Evolutionary conservation across 257 asterid species (phyloP).

Genomic region (Solanum lignicaule): DNA sequence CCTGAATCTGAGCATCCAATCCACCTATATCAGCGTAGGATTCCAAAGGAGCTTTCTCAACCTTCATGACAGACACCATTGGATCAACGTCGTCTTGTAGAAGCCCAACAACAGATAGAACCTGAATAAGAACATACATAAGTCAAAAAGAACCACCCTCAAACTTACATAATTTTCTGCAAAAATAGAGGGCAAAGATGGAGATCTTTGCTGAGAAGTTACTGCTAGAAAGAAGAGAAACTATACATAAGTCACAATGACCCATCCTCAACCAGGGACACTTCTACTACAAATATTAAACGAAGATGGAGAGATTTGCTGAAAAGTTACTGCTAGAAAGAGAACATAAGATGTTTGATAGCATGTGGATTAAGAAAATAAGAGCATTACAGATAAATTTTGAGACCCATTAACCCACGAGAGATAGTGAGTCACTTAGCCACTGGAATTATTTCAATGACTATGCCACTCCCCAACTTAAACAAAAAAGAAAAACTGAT

Average conservation of each 20-base stretch:
- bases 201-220: background rate
- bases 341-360: background rate
- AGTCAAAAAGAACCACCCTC: background rate
- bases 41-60: constrained; percentile 95
- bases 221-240: background rate
- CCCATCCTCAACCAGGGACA: background rate
- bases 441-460: background rate
- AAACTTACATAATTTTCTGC: background rate
- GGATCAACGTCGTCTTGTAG: constrained; percentile 96
- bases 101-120: constrained; percentile 89
- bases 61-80: constrained; percentile 98
- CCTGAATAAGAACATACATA: constrained; percentile 28
- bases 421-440: background rate
- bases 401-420: background rate
- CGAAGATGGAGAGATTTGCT: background rate
- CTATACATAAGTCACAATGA: background rate
- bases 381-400: background rate
- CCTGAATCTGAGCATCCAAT: constrained; percentile 46
- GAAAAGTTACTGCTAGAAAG: background rate
- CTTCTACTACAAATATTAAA: background rate
- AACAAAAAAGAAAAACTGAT: background rate
- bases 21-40: constrained; percentile 76
- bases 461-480: background rate
- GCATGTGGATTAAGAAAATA: background rate
- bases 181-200: background rate